Conservation (phyloP, 2,329 filamentous ascomycete genomes). For the Paraphaeosphaeria sporulosa region DNA sequence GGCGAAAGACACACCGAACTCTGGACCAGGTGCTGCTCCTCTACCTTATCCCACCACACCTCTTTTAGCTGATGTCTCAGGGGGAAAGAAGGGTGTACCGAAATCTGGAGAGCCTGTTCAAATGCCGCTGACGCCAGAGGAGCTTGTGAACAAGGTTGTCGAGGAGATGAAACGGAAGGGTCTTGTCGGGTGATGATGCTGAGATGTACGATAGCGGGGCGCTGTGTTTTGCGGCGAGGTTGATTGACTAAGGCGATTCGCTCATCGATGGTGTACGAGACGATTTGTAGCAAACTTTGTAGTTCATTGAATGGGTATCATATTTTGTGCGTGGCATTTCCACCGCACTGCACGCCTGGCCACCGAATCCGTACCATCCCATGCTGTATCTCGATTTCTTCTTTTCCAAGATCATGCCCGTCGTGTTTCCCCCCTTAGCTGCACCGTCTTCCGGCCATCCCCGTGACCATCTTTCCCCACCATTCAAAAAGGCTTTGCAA, state of each 20-base stretch:
- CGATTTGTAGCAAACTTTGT: background rate
- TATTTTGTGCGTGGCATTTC: background rate
- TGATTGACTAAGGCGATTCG: too few relatives aligned
- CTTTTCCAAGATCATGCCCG: background rate
- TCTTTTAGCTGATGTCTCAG: background rate
- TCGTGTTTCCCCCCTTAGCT: background rate
- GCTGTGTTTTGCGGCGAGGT: too few relatives aligned
- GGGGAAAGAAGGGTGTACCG: background rate
- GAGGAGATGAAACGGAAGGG: slow-evolving; percentile 3
- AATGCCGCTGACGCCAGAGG: background rate
- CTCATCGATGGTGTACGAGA: background rate
- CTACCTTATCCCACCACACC: background rate
- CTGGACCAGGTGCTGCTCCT: background rate
- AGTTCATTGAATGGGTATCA: slow-evolving; percentile 1
- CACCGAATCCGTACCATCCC: background rate
- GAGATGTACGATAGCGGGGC: background rate
- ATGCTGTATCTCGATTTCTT: background rate
- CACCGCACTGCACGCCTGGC: background rate
- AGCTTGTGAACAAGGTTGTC: background rate
- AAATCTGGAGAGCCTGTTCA: background rate
- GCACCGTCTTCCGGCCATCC: background rate
- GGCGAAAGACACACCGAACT: background rate
- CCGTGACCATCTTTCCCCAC: background rate
- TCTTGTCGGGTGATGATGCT: background rate
- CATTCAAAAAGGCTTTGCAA: slow-evolving; percentile 78